Percentiles rank a stretch among this genome's conserved stretches.
These are phyloP conservation scores for Syncephalastrum contaminatum DNA, from an alignment of 371 early-diverging fungal species.

Conservation along the genomic window DNA sequence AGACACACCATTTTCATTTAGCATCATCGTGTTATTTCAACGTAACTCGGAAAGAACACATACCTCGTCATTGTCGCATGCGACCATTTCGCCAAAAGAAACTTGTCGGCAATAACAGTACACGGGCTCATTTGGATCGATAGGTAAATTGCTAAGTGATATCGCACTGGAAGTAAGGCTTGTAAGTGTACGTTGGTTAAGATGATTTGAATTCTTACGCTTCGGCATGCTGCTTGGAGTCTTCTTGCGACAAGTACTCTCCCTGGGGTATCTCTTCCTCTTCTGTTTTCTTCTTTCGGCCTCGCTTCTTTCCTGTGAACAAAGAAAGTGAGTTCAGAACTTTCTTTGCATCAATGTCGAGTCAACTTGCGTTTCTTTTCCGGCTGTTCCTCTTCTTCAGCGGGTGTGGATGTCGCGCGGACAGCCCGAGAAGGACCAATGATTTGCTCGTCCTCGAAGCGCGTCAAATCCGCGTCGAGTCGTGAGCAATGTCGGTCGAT, in stretches of 20 bases:
- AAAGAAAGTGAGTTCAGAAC: not conserved
- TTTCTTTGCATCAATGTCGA: not conserved
- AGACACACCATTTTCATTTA: conserved; percentile 2
- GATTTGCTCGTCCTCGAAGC: conserved; percentile 88
- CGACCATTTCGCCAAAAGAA: conserved; percentile 97
- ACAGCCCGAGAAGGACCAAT: conserved; percentile 48
- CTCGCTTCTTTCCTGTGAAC: conserved; percentile 6
- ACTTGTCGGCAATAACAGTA: conserved; percentile 96
- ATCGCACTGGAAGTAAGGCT: conserved; percentile 26
- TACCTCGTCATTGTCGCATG: conserved; percentile 91
- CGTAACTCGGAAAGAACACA: conserved; percentile 12
- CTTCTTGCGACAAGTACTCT: conserved; percentile 28
- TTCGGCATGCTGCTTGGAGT: conserved; percentile 35
- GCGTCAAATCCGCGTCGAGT: conserved; percentile 86
- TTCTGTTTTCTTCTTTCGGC: conserved; percentile 17
- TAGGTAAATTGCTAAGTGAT: conserved; percentile 67
- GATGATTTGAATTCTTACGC: conserved; percentile 22
- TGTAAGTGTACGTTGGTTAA: not conserved
- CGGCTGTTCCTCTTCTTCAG: conserved; percentile 4
- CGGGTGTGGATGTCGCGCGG: conserved; percentile 2
- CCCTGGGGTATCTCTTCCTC: conserved; percentile 15
- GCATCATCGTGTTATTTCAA: not conserved
- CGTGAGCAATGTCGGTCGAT: conserved; percentile 89
- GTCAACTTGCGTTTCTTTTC: conserved; percentile 5
- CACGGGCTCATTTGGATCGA: conserved; percentile 94